Evolutionary conservation across 768 basidiomycete species (phyloP).

Genomic region (Tricholoma hemisulphureum): DNA sequence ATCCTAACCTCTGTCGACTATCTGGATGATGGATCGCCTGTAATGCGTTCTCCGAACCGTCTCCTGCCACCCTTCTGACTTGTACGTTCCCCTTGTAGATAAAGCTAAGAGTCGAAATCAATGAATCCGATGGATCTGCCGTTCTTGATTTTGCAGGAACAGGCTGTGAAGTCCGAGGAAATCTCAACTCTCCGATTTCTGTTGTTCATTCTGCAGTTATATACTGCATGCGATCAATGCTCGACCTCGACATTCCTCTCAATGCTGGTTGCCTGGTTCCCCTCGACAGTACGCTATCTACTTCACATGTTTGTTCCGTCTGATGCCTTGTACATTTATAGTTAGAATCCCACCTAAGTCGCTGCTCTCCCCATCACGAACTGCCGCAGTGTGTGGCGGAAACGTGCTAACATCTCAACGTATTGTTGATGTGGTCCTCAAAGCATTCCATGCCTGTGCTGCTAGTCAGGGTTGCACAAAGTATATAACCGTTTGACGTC

Average conservation of each 20-base stretch:
- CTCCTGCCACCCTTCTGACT: neutral
- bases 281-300: constrained; percentile 55
- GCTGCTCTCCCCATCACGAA: constrained; percentile 76
- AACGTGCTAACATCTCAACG: constrained; percentile 90
- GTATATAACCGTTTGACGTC: constrained; percentile 40
- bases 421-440: constrained; percentile 92
- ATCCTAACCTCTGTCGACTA: constrained; percentile 75
- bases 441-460: constrained; percentile 88
- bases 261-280: constrained; percentile 94
- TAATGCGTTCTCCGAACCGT: constrained; percentile 30
- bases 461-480: constrained; percentile 95
- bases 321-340: constrained; percentile 21
- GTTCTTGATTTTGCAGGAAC: constrained; percentile 84
- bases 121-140: constrained; percentile 72
- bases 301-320: neutral
- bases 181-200: constrained; percentile 81
- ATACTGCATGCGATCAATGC: constrained; percentile 86
- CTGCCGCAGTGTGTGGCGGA: constrained; percentile 90
- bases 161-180: constrained; percentile 80
- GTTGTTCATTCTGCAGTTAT: constrained; percentile 88
- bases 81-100: constrained; percentile 45
- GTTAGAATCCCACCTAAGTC: constrained; percentile 82
- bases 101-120: constrained; percentile 70
- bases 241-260: constrained; percentile 83
- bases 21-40: constrained; percentile 85